Conservation (phyloP, 2,329 filamentous ascomycete genomes). For the Fusarium verrucosum region DNA sequence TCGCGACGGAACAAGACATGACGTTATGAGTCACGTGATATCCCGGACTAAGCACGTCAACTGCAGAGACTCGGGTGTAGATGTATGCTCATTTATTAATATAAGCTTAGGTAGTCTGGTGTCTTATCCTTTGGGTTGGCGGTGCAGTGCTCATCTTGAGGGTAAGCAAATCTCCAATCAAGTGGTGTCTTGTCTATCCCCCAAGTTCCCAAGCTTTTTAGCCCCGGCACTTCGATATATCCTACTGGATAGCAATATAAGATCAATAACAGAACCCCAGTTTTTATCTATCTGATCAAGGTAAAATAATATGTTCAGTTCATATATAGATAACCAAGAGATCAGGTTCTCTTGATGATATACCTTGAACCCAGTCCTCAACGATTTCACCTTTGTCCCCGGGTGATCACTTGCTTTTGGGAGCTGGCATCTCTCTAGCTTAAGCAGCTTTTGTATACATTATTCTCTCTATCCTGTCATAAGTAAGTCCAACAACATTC, state of each 20-base stretch:
- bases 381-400: not conserved
- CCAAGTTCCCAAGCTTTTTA: not conserved
- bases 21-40: conserved; percentile 39
- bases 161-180: not conserved
- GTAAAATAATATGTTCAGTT: not conserved
- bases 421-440: not conserved
- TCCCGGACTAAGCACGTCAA: conserved; percentile 10
- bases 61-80: conserved; percentile 1
- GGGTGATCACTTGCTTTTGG: too few relatives aligned
- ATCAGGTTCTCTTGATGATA: not conserved
- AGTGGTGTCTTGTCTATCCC: not conserved
- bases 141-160: not conserved
- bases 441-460: not conserved
- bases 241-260: not conserved
- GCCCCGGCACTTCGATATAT: not conserved
- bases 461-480: not conserved
- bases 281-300: not conserved
- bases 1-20: conserved; percentile 22
- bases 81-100: not conserved
- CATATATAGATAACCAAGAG: not conserved
- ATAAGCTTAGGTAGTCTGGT: not conserved
- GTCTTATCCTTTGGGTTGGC: not conserved
- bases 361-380: not conserved
- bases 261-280: not conserved
- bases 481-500: not conserved